Evolutionary conservation across 2,329 filamentous ascomycete genomes (phyloP).

Genomic region (Xylariaceae sp.): DNA sequence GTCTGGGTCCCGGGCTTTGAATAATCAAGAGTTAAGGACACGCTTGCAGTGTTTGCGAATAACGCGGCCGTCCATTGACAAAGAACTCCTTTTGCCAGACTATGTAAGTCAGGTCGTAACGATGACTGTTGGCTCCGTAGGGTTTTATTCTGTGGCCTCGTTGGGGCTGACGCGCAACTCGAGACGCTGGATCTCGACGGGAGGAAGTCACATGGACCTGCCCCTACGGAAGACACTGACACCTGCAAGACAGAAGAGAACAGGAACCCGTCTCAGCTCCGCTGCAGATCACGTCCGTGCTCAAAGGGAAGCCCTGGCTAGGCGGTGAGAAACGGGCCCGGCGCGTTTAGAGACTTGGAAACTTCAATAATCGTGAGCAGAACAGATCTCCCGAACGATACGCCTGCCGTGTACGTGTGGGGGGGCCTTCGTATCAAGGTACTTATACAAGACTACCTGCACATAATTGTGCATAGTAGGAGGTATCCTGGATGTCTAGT

Average conservation of each 20-base stretch:
- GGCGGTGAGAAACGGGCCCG: background rate
- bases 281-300: background rate
- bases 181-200: background rate
- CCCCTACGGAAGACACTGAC: background rate
- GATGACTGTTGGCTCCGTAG: background rate
- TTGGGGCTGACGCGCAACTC: background rate
- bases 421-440: background rate
- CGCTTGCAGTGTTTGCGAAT: background rate
- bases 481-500: background rate
- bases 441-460: background rate
- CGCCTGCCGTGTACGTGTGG: constrained; percentile 1
- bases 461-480: background rate
- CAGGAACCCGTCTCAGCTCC: background rate
- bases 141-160: background rate
- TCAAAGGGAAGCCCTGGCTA: background rate
- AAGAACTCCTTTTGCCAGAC: background rate
- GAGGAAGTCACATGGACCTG: constrained; percentile 7
- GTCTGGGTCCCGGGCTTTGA: background rate
- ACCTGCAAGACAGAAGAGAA: constrained; percentile 6
- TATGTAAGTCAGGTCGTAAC: background rate
- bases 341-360: background rate
- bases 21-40: background rate
- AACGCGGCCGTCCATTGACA: background rate
- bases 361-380: background rate
- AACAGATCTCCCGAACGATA: background rate